A percentile compares a stretch with the other conserved stretches of the same genome.
phyloP scores from a whole-genome alignment of 2,329 filamentous ascomycete species.

The Curvularia sp. region DNA sequence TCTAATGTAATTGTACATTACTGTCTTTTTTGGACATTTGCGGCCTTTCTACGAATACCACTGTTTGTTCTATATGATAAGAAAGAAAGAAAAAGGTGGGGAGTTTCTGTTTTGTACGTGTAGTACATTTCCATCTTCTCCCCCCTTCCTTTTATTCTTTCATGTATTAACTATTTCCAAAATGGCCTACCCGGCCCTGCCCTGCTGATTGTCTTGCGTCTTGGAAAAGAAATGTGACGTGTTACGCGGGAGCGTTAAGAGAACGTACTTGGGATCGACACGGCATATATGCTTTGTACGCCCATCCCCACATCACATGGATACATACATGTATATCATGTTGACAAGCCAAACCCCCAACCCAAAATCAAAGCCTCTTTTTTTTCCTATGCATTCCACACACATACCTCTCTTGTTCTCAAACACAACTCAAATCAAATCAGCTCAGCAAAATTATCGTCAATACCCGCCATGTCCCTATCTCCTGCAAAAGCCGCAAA shows the following conservation, averaged over 20 bases:
- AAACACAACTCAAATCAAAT: conserved; percentile 27
- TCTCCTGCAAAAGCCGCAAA: conserved; percentile 54
- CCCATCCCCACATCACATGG: neutral
- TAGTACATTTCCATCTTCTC: neutral
- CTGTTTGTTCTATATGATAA: neutral
- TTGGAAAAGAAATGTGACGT: neutral
- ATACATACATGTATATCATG: neutral
- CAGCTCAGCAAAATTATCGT: conserved; percentile 68
- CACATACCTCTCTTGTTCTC: neutral
- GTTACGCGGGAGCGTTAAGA: neutral
- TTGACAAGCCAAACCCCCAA: neutral
- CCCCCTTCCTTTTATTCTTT: neutral
- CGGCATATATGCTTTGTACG: neutral
- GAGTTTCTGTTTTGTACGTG: neutral
- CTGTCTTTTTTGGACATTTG: neutral
- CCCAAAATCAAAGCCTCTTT: neutral
- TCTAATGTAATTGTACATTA: conserved; percentile 21
- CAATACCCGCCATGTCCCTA: conserved; percentile 63
- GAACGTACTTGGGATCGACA: neutral
- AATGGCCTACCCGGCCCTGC: neutral
- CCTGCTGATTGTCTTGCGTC: neutral
- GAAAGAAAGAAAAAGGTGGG: neutral
- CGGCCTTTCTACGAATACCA: conserved; percentile 14
- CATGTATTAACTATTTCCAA: neutral
- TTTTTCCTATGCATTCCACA: too few relatives aligned